Evolutionary conservation across 1,139 yeast genomes (phyloP), one percentile per base, ranked within the genome.

Genomic region (Taphrina confusa): DNA sequence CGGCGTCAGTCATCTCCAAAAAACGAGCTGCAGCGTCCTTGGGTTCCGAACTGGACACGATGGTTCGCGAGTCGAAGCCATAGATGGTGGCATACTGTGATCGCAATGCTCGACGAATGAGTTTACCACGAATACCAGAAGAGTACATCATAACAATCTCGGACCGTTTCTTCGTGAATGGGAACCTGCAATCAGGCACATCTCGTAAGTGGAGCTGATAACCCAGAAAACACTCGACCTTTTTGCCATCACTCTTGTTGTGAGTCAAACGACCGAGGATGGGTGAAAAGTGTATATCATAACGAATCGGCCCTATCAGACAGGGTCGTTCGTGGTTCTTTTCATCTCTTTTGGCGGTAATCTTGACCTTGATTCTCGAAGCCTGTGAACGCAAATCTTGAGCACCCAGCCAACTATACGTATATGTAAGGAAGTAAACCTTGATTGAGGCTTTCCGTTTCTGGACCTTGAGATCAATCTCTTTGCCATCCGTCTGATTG

Each of bases 61-160:
- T 47, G 4, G 61, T 57, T 3, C 52, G 44, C 8, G 50, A 36
- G 39, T 57, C 57, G 18, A 25, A 50, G 4, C 61, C 61, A 40
- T 57, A 57, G 39, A 57, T 49, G 34, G 57, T 44, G 23, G 51
- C 44, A 30, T 57, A 45, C 20, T 57, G 61, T 9, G 50, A 44
- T 11, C 45, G 36, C 8, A 57, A 40, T 14, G 61, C 61, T 20
- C 57, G 33, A 9, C 57, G 33, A 31, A 57, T 49, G 34, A 57
- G 36, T 1, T 23, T 31, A 14, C 61, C 61, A 8, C 52, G 51
- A 18, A 57, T 18, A n/a, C 54, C 54, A 9, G 34, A n/a, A 6
- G 57, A 36, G 30, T 44, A 50, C 61, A 50, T 49, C 57, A 46
- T 34, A 44, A 50, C 61, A 14, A 47, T 57, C 25, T 49, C 61